Base-by-base conservation (phyloP, 208 protist genomes). In the Crithidia brevicula region DNA sequence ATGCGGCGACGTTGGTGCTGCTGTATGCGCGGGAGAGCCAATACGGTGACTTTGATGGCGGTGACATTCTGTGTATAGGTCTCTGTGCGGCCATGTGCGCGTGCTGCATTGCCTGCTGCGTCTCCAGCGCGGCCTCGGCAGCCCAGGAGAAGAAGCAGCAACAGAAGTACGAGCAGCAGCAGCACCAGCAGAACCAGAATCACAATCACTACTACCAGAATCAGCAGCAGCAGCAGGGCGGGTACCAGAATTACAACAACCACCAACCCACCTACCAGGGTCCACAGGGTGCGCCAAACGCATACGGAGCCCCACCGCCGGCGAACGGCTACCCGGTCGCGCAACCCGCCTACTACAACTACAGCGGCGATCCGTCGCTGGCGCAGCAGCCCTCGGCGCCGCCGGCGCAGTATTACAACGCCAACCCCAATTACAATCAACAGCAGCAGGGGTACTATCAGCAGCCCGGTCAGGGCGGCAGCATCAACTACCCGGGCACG, bases 261-360 rank as follows among this genome's bases (percentile, higher is more conserved):
- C 42, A 22, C 23, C 67, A 51, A 45, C 5, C 0, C 28, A 56
- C 57, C 47, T 65, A 72, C 34, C 36, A 49, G n/a, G 57, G 47
- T 11, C 58, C 22, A 58, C 23, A 33, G 3, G 42, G 42, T 2
- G 8, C 23, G 11, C 22, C 27, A 31, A 45, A 66, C 52, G 13
- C 23, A 6, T 74, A 74, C 59, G 68, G 68, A 0, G 56, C 60
- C 10, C 68, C 68, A n/a, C 68, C 68, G 65, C 38, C 51, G 0
- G 54, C 20, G 18, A 56, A 28, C 56, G 45, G 54, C 34, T 73
- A 73, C 42, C 58, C 67, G 31, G 40, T 53, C 28, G 58, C 67
- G 51, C 68, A 74, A 33, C 68, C 68, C 13, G 68, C 51, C 10
- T 74, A 74, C 59, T 61, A 74, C 68, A 74, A 74, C 68, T 74